A percentile compares a stretch with the other conserved stretches of the same genome.
These are phyloP conservation scores for Candolleomyces aberdarensis DNA, from an alignment of 768 basidiomycete genomes.

Conservation along the genomic window DNA sequence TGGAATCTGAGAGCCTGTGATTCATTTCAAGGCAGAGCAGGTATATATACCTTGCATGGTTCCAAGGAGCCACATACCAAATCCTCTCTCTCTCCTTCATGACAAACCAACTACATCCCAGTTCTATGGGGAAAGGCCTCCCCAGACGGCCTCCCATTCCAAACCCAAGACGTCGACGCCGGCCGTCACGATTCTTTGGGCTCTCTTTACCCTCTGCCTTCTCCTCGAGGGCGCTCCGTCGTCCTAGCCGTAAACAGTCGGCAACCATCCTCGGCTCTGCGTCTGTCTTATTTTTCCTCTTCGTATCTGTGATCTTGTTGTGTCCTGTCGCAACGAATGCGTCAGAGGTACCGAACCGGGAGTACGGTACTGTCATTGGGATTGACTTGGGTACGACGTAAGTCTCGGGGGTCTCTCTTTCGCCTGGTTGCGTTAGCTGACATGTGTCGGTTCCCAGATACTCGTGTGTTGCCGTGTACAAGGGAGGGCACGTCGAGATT, in stretches of 20 bases:
- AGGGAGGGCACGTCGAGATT: conserved; percentile 62
- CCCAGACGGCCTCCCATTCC: no score
- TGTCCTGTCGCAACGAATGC: conserved; percentile 59
- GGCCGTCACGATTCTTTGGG: conserved; percentile 16
- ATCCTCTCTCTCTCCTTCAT: no score
- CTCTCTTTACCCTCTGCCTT: conserved; percentile 1
- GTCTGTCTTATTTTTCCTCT: conserved; percentile 44
- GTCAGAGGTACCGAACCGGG: conserved; percentile 30
- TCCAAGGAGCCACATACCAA: no score
- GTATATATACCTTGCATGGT: no score
- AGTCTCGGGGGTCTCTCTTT: conserved; percentile 14
- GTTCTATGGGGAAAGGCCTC: no score
- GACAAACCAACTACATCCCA: no score
- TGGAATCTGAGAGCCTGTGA: no score
- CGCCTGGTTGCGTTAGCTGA: conserved; percentile 1
- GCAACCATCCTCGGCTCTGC: conserved; percentile 29
- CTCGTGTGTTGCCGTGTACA: conserved; percentile 60
- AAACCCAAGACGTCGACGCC: not conserved
- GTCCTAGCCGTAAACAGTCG: conserved; percentile 9
- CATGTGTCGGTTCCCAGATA: conserved; percentile 79
- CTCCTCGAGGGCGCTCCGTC: not conserved
- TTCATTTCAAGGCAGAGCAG: no score
- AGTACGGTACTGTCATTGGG: conserved; percentile 80
- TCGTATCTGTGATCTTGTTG: conserved; percentile 64
- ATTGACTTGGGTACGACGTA: conserved; percentile 43